Evolutionary conservation across 164 flowering plant genomes (phyloP), one percentile per base, ranked within the genome.

Genomic region (Aristolochia californica): DNA sequence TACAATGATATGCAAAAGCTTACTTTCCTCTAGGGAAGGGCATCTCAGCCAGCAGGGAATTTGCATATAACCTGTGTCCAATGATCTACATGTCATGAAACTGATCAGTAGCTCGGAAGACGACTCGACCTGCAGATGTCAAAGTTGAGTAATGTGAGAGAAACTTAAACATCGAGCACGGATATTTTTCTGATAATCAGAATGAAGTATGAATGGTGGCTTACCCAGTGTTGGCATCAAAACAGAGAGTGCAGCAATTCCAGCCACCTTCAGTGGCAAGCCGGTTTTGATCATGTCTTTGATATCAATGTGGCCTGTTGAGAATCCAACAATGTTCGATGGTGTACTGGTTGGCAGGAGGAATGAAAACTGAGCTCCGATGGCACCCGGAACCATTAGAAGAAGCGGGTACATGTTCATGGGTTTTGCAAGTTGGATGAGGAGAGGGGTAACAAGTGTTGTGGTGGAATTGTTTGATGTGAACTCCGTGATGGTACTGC

Each of bases 201-300:
- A 18, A 45, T 16, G 20, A 45, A 15, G 49, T 45, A 14, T 22
- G 27, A 13, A 51, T 51, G 54, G 27, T 18, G 5, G 24, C 67
- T 62, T 69, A 89, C 97, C 97, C 16, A 88, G 72, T 4, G 98
- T 80, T 20, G 98, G 98, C 95, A 91, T 85, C 0, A 84, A 30
- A 47, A 83, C 11, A 7, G 98, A 65, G 7, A 91, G 54, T 0
- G 62, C 80, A 8, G 72, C 78, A 18, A 75, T 76, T 21, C 90
- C 90, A 13, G 79, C 78, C 50, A 88, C 54, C 66, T 91, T 91
- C 3, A 88, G 78, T 0, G 87, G 90, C 23, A 79, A 5, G 9
- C 98, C 96, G 3, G 67, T 72, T 72, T 77, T 83, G 71, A 91
- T 62, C 96, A 91, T 84, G 45, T 91, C 98, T 28, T 55, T 60